phyloP scores from a whole-genome alignment of 345 rosid species.

The Clarkia xantiana region DNA sequence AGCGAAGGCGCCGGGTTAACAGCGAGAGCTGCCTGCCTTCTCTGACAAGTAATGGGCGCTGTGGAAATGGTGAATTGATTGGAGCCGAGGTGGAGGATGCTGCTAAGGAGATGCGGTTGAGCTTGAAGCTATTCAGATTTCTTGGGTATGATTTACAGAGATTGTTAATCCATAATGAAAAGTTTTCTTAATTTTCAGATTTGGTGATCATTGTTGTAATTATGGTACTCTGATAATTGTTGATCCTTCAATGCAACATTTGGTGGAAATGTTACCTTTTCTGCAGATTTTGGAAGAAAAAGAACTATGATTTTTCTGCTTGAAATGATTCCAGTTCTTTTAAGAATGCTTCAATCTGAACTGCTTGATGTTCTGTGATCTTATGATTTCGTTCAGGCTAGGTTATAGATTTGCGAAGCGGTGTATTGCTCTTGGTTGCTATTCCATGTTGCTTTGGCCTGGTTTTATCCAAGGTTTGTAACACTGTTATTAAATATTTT shows the following conservation, averaged over 20 bases:
- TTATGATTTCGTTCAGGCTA: conserved; percentile 59
- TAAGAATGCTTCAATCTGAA: conserved; percentile 4
- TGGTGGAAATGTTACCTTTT: too few relatives aligned
- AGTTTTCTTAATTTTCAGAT: too few relatives aligned
- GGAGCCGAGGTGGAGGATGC: conserved; percentile 43
- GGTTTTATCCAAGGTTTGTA: conserved; percentile 85
- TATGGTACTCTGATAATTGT: too few relatives aligned
- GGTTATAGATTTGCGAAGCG: conserved; percentile 83
- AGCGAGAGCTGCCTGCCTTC: conserved; percentile 47
- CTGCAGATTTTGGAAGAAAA: too few relatives aligned
- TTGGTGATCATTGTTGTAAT: too few relatives aligned
- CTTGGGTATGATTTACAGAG: conserved; percentile 37
- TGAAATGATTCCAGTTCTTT: background rate
- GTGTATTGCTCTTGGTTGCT: conserved; percentile 86
- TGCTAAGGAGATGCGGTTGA: conserved; percentile 51
- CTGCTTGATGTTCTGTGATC: conserved; percentile 21
- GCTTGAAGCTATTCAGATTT: conserved; percentile 50
- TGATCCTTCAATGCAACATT: too few relatives aligned
- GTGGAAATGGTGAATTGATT: conserved; percentile 20
- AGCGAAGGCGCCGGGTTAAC: conserved; percentile 41
- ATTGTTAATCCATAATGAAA: too few relatives aligned
- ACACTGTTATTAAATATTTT: background rate
- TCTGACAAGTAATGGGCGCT: conserved; percentile 15
- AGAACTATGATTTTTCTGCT: too few relatives aligned
- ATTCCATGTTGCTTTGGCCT: conserved; percentile 67